Conservation (phyloP, 2,329 filamentous ascomycete genomes). For the Colletotrichum musae region DNA sequence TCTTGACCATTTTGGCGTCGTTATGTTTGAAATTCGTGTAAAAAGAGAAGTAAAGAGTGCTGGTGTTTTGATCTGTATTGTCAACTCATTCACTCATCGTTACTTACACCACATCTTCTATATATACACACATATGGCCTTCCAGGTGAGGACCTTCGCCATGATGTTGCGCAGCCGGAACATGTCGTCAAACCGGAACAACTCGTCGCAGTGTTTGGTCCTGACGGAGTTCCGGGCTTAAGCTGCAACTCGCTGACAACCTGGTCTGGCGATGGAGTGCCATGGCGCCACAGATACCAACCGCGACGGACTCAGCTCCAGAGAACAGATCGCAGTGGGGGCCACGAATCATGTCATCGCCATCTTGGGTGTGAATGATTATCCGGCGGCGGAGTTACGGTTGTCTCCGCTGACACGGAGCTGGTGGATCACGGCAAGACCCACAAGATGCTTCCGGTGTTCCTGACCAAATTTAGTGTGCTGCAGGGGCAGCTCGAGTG, state of each 20-base stretch:
- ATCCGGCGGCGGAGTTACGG: neutral
- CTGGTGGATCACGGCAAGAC: neutral
- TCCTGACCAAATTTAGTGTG: no score
- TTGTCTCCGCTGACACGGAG: neutral
- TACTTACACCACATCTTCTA: no score
- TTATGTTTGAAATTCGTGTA: neutral
- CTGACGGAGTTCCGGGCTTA: conserved; percentile 17
- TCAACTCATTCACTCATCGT: no score
- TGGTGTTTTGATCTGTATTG: neutral
- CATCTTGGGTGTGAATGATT: neutral
- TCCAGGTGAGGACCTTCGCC: no score
- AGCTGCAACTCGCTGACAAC: conserved; percentile 21
- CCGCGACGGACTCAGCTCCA: neutral
- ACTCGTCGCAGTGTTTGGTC: no score
- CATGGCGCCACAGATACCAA: neutral
- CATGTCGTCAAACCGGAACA: neutral
- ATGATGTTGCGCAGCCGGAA: conserved; percentile 2
- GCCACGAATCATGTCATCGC: neutral
- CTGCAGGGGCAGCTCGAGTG: no score
- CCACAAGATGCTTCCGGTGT: no score
- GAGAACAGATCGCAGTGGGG: neutral
- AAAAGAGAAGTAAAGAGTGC: neutral
- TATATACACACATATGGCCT: no score
- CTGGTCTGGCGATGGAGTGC: neutral
- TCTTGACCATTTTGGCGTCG: conserved; percentile 53